A percentile compares a stretch with the other conserved stretches of the same genome.
These are phyloP conservation scores for Polyporus arcularius DNA, from an alignment of 768 basidiomycete species.

Conservation along the genomic window DNA sequence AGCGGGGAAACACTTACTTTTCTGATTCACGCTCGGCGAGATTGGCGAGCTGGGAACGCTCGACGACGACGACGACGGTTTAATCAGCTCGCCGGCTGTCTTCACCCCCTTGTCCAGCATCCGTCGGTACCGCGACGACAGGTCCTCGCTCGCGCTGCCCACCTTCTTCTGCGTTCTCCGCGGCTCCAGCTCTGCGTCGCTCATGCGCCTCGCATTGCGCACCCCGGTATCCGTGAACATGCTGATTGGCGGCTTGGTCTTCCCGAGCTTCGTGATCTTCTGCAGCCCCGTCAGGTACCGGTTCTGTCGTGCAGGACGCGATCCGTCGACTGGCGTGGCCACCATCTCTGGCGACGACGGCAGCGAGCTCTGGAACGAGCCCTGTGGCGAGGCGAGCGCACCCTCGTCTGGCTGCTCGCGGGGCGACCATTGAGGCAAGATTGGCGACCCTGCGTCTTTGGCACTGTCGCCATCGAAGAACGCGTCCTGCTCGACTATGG, in stretches of 20 bases:
- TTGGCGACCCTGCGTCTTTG: neutral
- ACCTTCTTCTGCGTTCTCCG: slow-evolving; percentile 3
- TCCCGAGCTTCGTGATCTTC: slow-evolving; percentile 37
- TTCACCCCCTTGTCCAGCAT: slow-evolving; percentile 7
- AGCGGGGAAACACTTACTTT: slow-evolving; percentile 15
- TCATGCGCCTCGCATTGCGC: slow-evolving; percentile 18
- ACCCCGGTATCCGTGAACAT: slow-evolving; percentile 28
- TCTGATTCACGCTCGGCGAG: neutral
- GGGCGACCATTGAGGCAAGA: neutral
- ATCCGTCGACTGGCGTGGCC: slow-evolving; percentile 5
- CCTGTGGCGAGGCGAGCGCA: neutral
- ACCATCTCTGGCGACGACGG: slow-evolving; percentile 16
- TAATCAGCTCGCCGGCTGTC: slow-evolving; percentile 10
- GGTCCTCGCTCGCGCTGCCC: slow-evolving; percentile 2
- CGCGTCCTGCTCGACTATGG: slow-evolving; percentile 2
- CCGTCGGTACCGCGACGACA: slow-evolving; percentile 13
- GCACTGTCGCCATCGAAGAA: neutral
- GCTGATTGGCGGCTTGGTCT: slow-evolving; percentile 31
- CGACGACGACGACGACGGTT: slow-evolving; percentile 2
- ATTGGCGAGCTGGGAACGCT: slow-evolving; percentile 24
- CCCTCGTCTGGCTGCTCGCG: neutral
- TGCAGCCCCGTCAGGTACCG: slow-evolving; percentile 32
- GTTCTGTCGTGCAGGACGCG: slow-evolving; percentile 16
- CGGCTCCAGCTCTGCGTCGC: slow-evolving; percentile 17
- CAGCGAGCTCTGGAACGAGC: slow-evolving; percentile 5